These are phyloP conservation scores for Lyophyllum shimeji DNA, from an alignment of 768 basidiomycete species.

Conservation along the genomic window DNA sequence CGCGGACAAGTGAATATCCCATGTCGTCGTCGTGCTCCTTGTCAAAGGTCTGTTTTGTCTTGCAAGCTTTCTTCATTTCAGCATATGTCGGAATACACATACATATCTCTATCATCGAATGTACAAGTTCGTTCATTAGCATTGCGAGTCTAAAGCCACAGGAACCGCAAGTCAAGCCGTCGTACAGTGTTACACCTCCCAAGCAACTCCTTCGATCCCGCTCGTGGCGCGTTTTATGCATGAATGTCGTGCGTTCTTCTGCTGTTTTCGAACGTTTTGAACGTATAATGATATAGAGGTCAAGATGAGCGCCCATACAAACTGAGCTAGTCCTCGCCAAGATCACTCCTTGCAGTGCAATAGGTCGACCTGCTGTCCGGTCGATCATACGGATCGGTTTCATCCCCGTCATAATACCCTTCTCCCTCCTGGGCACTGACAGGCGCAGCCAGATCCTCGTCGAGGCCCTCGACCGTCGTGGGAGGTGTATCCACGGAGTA, in stretches of 20 bases:
- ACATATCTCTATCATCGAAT: no score
- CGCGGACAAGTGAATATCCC: neutral
- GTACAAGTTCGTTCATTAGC: no score
- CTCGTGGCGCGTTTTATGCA: neutral
- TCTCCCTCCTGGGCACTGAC: neutral
- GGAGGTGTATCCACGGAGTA: conserved; percentile 18
- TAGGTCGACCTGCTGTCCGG: conserved; percentile 35
- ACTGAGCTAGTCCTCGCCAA: conserved; percentile 18
- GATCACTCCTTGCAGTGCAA: conserved; percentile 32
- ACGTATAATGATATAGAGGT: neutral
- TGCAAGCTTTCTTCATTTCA: no score
- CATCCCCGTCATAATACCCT: neutral
- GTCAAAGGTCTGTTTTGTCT: neutral
- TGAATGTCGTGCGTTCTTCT: neutral
- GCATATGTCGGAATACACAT: no score
- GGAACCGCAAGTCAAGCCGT: neutral
- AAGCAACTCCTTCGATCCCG: neutral
- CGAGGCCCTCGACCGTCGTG: conserved; percentile 17
- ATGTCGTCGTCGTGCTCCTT: neutral
- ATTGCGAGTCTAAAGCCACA: no score
- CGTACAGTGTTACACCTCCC: neutral
- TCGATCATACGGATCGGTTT: conserved; percentile 15
- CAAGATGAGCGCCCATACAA: neutral
- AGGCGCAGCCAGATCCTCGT: neutral
- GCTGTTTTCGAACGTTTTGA: neutral